Evolutionary conservation across 164 flowering plant genomes (phyloP), one percentile per base, ranked within the genome.

Genomic region (Tetrastigma voinierianum): DNA sequence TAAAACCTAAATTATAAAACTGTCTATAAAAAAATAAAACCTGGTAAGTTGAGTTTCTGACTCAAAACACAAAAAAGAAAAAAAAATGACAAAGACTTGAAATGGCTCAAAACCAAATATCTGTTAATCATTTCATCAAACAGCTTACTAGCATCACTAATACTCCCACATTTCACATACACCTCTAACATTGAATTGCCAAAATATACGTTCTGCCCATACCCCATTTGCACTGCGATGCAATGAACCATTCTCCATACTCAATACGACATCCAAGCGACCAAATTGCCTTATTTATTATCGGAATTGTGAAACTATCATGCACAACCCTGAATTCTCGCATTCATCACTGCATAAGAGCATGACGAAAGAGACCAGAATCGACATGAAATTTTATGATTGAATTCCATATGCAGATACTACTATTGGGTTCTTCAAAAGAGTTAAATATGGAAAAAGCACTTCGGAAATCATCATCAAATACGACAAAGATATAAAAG

Each of bases 71-170:
- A n/a, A n/a, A n/a, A n/a, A n/a, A n/a, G n/a, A n/a, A n/a, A n/a
- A n/a, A n/a, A n/a, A n/a, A n/a, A n/a, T n/a, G n/a, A n/a, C n/a
- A n/a, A n/a, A n/a, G n/a, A n/a, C n/a, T n/a, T n/a, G n/a, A n/a
- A n/a, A n/a, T n/a, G n/a, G n/a, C n/a, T n/a, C n/a, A n/a, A 77
- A 54, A 86, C 88, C 71, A 82, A 61, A 75, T 88, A 89, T 51
- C 80, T 72, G 4, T 49, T 17, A 51, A 67, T 40, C 90, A 88
- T 88, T 67, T 81, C 85, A 61, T 83, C 86, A 52, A 88, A 83
- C 77, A 84, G 32, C 46, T 67, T 57, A 13, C 53, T 61, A 18
- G 86, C 91, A 61, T 54, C 51, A 24, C 40, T 20, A 19, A 72
- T 10, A 47, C 25, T 48, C 47, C 81, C 76, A 46, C 66, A 67